These are phyloP conservation scores for Syzygium oleosum DNA, from an alignment of 345 rosid genomes.

Conservation along the genomic window DNA sequence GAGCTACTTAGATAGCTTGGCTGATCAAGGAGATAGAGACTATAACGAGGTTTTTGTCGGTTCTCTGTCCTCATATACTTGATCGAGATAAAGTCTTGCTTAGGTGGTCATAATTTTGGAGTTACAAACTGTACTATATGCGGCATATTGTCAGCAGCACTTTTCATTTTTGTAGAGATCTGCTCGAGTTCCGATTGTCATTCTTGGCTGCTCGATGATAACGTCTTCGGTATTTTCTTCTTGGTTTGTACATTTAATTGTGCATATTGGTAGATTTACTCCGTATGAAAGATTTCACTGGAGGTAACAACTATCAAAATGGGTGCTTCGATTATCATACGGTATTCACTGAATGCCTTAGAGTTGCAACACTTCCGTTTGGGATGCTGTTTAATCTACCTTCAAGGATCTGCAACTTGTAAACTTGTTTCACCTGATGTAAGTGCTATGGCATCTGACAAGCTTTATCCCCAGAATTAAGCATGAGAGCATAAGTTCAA, in stretches of 20 bases:
- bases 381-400: background rate
- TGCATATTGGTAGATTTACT: background rate
- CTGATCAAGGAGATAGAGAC: constrained; percentile 19
- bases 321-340: background rate
- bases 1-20: constrained; percentile 56
- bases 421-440: background rate
- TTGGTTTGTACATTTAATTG: no score
- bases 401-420: no score
- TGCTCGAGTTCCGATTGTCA: background rate
- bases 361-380: background rate
- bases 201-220: background rate
- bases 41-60: constrained; percentile 4
- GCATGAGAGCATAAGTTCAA: background rate
- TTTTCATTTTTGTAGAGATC: background rate
- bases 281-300: background rate
- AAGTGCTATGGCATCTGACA: background rate
- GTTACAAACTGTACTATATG: constrained; percentile 38
- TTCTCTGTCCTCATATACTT: background rate
- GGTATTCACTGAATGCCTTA: background rate
- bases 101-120: constrained; percentile 2
- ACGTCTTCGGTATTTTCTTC: background rate
- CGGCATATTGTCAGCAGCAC: constrained; percentile 4
- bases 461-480: background rate
- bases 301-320: background rate
- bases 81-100: constrained; percentile 2